Base-by-base conservation (phyloP, 2,329 filamentous ascomycete species). In the Fusarium gaditjirri region DNA sequence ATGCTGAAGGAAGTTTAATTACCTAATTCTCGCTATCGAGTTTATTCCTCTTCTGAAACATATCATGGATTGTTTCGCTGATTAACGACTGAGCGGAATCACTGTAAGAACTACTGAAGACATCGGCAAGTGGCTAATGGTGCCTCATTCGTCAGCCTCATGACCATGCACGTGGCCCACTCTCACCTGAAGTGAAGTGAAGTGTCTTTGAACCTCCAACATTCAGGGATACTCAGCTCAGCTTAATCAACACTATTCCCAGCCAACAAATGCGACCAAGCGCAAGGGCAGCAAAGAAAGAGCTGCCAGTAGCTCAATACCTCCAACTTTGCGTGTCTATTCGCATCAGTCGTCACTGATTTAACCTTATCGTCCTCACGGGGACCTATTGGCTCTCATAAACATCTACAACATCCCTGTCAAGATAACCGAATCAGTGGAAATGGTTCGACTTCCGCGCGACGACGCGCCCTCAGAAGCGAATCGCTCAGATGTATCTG, bases 101-200 rank as follows among this genome's bases (percentile, higher is more conserved):
- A 38, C 35, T 43, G 12, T 21, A 49, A 63, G 53, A 16, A 31
- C 35, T 42, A 6, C 25, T 10, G 14, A 61, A 44, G 39, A 49
- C 23, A 42, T 56, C 33, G 29, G 23, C 29, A 36, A 55, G 68
- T 63, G 57, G 56, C 66, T 57, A 61, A 59, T 33, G 25, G 47
- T 43, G 21, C 53, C 61, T 60, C 52, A 63, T 58, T 72, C 47
- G 56, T 64, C 49, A 68, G 68, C 29, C 68, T 58, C 63, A 56
- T 52, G 54, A 52, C 53, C 41, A 59, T 60, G 61, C 70, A 72
- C 70, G 70, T 72, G 70, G 70, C 54, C 61, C 65, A 66, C 65
- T n/a, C 42, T 63, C 55, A 33, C 33, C 49, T 53, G 65, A 36
- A 47, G 53, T 54, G 16, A 43, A 55, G 38, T 47, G 35, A 29